A percentile compares a stretch with the other conserved stretches of the same genome.
Evolutionary conservation across 108 stramenopile genomes (phyloP).

Genomic region (Skeletonema grethae): DNA sequence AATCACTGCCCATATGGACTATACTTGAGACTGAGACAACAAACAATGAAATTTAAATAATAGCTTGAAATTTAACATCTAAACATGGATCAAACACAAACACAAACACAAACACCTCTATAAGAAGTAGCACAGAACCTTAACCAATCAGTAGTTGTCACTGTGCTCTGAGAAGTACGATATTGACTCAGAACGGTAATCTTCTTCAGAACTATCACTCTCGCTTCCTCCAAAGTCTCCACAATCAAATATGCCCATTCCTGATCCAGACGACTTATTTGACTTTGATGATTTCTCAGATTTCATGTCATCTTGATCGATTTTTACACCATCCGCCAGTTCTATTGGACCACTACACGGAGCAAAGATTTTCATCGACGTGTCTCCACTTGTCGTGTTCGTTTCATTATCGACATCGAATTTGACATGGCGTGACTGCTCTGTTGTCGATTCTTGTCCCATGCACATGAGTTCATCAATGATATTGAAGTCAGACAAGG

Average conservation of each 20-base stretch:
- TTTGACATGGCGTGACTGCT: background rate
- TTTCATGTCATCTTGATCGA: background rate
- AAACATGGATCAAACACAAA: background rate
- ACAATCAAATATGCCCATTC: background rate
- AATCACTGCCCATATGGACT: too few relatives aligned
- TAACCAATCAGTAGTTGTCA: background rate
- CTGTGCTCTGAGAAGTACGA: background rate
- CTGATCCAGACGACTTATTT: background rate
- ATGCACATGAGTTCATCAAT: slow-evolving; percentile 1
- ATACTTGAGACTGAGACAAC: too few relatives aligned
- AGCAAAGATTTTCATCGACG: background rate
- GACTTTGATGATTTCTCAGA: background rate
- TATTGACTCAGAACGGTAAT: background rate
- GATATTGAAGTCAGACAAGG: slow-evolving; percentile 4
- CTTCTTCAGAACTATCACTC: background rate
- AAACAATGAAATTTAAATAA: background rate
- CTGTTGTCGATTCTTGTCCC: background rate
- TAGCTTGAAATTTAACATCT: background rate
- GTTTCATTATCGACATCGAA: background rate
- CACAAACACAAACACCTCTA: background rate
- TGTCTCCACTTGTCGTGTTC: background rate
- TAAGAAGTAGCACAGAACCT: background rate
- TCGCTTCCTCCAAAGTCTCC: background rate
- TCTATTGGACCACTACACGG: background rate
- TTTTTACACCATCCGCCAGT: background rate